Conservation (phyloP, 2,329 filamentous ascomycete species). For the Calonectria honghensis region DNA sequence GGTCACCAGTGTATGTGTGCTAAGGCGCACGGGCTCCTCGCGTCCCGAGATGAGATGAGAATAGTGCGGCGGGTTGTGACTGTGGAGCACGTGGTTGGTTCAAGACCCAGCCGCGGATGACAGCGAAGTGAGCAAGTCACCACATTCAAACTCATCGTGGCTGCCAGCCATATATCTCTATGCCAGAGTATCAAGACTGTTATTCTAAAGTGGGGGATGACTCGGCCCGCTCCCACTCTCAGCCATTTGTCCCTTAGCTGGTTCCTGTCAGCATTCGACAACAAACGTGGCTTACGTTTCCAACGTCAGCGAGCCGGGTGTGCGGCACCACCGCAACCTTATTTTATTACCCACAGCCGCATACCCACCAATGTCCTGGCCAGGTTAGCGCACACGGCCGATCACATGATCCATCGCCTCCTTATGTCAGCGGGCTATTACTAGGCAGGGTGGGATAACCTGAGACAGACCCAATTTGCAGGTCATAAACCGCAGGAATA, state of each 20-base stretch:
- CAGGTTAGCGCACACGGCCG: background rate
- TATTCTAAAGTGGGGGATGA: background rate
- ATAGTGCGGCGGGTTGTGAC: background rate
- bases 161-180: background rate
- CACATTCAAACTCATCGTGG: background rate
- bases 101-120: background rate
- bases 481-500: background rate
- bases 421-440: conserved; percentile 11
- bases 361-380: conserved; percentile 6
- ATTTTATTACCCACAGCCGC: background rate
- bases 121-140: background rate
- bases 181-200: background rate
- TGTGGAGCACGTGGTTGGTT: background rate
- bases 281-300: conserved; percentile 13
- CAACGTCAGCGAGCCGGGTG: conserved; percentile 18
- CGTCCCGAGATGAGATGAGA: background rate
- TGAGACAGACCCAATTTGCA: background rate
- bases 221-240: conserved; percentile 7
- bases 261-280: conserved; percentile 1
- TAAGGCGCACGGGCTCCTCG: background rate
- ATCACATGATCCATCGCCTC: background rate
- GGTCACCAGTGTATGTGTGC: background rate
- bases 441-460: background rate
- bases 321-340: conserved; percentile 20
- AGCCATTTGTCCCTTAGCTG: background rate